phyloP scores from a whole-genome alignment of 768 basidiomycete species.

The Leccinum variicolor region DNA sequence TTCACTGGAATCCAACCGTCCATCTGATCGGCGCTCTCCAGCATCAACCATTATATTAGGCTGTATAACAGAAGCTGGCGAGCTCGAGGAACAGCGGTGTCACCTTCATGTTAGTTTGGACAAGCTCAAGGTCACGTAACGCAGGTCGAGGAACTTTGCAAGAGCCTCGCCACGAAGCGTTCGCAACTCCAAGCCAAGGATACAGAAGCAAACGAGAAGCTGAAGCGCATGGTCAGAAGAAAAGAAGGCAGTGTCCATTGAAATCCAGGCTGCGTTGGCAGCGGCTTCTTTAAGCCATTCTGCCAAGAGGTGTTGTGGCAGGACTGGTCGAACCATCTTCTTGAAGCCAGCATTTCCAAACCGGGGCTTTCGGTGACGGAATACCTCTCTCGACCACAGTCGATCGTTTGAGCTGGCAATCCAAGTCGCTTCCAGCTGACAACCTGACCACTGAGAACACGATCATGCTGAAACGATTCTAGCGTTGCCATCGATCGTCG shows the following conservation, averaged over 20 bases:
- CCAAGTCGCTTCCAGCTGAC: constrained; percentile 90
- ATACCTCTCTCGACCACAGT: constrained; percentile 96
- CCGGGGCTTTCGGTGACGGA: constrained; percentile 89
- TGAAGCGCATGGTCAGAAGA: constrained; percentile 98
- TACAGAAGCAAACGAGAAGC: constrained; percentile 93
- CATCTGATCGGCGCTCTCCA: constrained; percentile 30
- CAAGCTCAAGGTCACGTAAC: constrained; percentile 92
- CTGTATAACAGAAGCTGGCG: constrained; percentile 93
- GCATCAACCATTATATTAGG: constrained; percentile 95
- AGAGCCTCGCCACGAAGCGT: constrained; percentile 92
- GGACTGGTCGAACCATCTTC: constrained; percentile 89
- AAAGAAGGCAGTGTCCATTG: constrained; percentile 94
- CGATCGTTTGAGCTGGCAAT: constrained; percentile 93
- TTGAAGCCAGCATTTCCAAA: constrained; percentile 90
- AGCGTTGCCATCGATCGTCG: constrained; percentile 97
- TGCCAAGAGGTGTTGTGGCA: constrained; percentile 98
- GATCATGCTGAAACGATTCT: constrained; percentile 98
- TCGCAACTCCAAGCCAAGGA: constrained; percentile 92
- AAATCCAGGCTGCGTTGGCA: constrained; percentile 91
- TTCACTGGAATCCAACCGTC: neutral
- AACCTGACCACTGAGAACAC: too few species aligned
- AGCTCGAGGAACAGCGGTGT: constrained; percentile 96
- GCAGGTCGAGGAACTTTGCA: constrained; percentile 94
- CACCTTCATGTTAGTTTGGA: constrained; percentile 98
- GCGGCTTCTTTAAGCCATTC: constrained; percentile 97